Base-by-base conservation (phyloP, 345 rosid genomes). In the Boechera divaricarpa region DNA sequence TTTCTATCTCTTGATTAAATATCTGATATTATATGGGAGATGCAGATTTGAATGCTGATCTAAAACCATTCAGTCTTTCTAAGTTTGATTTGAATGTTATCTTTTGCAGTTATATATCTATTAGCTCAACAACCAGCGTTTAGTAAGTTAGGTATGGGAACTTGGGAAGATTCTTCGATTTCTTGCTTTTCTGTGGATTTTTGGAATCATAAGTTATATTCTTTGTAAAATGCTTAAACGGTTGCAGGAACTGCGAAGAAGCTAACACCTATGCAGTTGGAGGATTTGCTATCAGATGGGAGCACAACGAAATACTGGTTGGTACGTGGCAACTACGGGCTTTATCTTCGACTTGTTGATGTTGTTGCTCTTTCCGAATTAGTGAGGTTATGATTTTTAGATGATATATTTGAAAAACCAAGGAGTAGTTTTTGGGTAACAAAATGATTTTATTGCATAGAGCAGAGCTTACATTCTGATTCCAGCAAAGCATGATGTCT, bases 201-300 rank as follows among this genome's bases (percentile, higher is more conserved):
- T 15, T n/a, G 38, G 41, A 41, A 39, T 59, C 33, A 5, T 24
- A 67, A 66, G 68, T 49, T 72, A 48, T 31, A 1, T 57, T 38
- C 5, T 65, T 58, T 41, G 9, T 65, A 39, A 38, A 35, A 26
- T 60, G 51, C 41, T 73, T 76, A 11, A 65, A 63, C 13, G 53
- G 56, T 79, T 80, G 57, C 81, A 91, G 98, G 97, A 73, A 65
- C 79, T 36, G 75, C 90, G 10, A 82, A 52, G 81, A 94, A 85
- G 86, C 72, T 90, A 59, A 94, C 98, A 42, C 98, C 97, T 3
- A 79, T 90, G 70, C 98, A 94, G 80, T 81, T 91, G 83, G 97
- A 94, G 82, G 84, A 90, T 51, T 78, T 87, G 83, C 77, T 94
- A 31, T 87, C 88, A 2, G 94, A 91, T 63, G 97, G 96, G 79